Base-by-base conservation (phyloP, 1,284 basidiomycete genomes). In the Ustilago hordei region DNA sequence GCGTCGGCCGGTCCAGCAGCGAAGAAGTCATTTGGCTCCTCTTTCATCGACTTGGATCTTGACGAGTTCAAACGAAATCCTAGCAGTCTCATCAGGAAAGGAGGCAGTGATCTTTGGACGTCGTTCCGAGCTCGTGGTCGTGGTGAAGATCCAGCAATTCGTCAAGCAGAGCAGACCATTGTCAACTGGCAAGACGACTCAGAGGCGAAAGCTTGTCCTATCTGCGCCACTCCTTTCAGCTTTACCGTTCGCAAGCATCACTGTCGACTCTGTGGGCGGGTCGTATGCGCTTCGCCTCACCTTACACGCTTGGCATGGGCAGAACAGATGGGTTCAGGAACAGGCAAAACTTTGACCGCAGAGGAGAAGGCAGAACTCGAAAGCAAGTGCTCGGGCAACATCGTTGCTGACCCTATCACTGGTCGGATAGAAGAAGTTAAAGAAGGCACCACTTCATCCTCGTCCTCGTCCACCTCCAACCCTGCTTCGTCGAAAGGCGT, bases 181-280 rank as follows among this genome's bases (percentile, higher is more conserved):
- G 95, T 98, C 4, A 94, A 95, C 13, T 99, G 96, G 96, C 91
- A 98, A 85, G 91, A 93, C 43, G 96, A 98, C 83, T 88, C 89
- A 0, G 85, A 89, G 11, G 93, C 91, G 0, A 90, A 90, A 36
- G 91, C 91, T 63, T 98, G 95, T 87, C 92, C 93, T 1, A 88
- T 95, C 72, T 99, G 96, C 90, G 93, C 92, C 38, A 90, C 93
- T 0, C 90, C 91, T 0, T 99, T 99, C 85, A 91, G 93, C 1
- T 87, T 99, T 1, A 93, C 93, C 0, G 96, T 95, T 70, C 91
- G 96, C 17, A 97, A 97, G 87, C 96, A 99, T 81, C 96, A 99
- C 85, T 99, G 96, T 86, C 91, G 97, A 9, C 88, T 98, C 7
- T 99, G 96, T 80, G 96, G 96, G 0, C 89, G 92, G 47, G 93